Percentiles rank a stretch among this genome's conserved stretches.
Conservation (phyloP, 306 rosid species). For the Aeschynomene evenia region DNA sequence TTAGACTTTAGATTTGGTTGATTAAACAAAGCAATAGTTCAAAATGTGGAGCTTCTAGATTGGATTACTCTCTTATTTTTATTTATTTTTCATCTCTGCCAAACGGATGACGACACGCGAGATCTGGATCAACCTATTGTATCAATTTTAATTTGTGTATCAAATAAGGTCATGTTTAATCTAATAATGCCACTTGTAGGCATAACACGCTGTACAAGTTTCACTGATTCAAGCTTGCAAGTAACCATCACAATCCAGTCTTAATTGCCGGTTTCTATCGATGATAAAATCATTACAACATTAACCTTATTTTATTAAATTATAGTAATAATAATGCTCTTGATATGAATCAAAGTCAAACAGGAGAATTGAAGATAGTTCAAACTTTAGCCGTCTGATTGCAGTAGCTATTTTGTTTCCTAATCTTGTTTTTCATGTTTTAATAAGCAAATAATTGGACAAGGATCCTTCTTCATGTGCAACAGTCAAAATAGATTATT, state of each 20-base stretch:
- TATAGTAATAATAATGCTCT: not conserved
- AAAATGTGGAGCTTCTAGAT: constrained; percentile 20
- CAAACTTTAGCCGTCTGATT: not conserved
- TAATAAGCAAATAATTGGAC: not conserved
- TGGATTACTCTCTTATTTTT: not conserved
- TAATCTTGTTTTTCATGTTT: not conserved
- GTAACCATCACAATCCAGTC: constrained; percentile 5
- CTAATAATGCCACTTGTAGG: not conserved
- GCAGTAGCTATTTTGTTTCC: not conserved
- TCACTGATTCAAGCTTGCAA: constrained; percentile 14
- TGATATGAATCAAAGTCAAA: not conserved
- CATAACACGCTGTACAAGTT: not conserved
- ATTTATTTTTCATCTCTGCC: not conserved
- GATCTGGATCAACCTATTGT: not conserved
- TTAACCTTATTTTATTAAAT: not conserved
- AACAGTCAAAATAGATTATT: not conserved
- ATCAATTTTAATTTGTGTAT: not conserved
- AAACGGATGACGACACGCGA: not conserved
- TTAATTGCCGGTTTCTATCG: not conserved
- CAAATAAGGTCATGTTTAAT: constrained; percentile 8
- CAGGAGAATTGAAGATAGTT: not conserved
- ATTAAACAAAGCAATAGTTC: not conserved
- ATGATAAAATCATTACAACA: not conserved
- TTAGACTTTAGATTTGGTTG: not conserved
- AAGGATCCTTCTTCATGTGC: not conserved